Evolutionary conservation across 78 protist genomes (phyloP), one percentile per base, ranked within the genome.

Genomic region (Anaeramoeba flamelloides): DNA sequence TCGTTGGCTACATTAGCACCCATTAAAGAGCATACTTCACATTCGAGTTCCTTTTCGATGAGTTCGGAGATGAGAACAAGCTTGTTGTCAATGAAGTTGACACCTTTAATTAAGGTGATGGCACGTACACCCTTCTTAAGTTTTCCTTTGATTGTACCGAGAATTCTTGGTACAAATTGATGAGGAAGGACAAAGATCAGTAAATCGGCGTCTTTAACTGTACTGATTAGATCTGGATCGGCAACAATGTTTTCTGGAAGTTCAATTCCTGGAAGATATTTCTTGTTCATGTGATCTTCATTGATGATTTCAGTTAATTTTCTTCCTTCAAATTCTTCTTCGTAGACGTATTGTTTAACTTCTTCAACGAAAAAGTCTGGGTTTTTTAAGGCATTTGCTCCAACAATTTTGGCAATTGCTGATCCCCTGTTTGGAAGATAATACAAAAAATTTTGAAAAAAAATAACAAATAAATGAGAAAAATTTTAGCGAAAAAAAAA

Each of bases 1-100:
- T 89, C 91, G 76, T 53, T 30, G 0, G 91, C 91, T 4, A 89
- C 81, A 83, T 89, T 89, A 40, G 91, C 91, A 40, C 91, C 91
- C 85, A 81, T 81, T 74, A 89, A 79, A 31, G 84, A 89, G 39
- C 74, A 0, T 33, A 2, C 12, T 33, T 26, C 79, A 38, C 81
- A 81, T 36, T 34, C 30, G 1, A 89, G 82, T 34, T n/a, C 33
- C 17, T 78, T 79, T 31, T 33, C 65, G 81, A 89, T 77, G 53
- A 84, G 36, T 41, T 83, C 81, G 2, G 87, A 83, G 53, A 89
- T 36, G 40, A 89, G 85, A 26, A 76, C 39, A 0, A 74, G 2
- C 8, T 87, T 87, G 32, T 79, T 40, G 32, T 53, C n/a, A n/a
- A n/a, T 80, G 37, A 53, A n/a, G 77, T 12, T 75, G 0, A 75